phyloP scores from a whole-genome alignment of 805 yeast species.

The Schwanniomyces polymorphus region DNA sequence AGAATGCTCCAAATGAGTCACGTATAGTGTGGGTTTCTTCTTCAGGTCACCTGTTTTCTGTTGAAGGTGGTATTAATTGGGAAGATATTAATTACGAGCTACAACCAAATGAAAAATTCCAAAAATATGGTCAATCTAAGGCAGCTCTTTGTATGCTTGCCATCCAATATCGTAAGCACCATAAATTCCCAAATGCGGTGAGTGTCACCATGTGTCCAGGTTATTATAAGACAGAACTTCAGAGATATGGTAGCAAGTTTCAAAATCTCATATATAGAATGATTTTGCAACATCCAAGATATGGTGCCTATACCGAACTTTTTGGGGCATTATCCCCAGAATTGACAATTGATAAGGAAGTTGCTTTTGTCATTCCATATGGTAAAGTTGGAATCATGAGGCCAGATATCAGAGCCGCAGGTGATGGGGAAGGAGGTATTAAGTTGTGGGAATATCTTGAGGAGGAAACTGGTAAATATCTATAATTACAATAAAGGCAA shows the following conservation, averaged over 20 bases:
- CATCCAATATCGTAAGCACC: constrained; percentile 29
- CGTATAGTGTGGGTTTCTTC: constrained; percentile 50
- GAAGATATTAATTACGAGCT: constrained; percentile 28
- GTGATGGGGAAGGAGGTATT: constrained; percentile 30
- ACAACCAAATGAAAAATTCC: constrained; percentile 1
- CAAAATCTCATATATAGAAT: constrained; percentile 10
- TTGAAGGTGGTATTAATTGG: constrained; percentile 30
- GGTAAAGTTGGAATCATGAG: constrained; percentile 29
- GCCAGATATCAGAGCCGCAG: constrained; percentile 31
- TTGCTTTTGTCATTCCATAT: constrained; percentile 38
- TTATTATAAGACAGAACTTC: constrained; percentile 30
- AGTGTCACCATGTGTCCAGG: constrained; percentile 45
- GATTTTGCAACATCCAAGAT: constrained; percentile 18
- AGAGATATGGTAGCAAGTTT: constrained; percentile 16
- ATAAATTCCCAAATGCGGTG: constrained; percentile 29
- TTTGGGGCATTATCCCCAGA: constrained; percentile 43
- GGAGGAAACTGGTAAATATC: constrained; percentile 7
- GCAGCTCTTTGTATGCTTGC: constrained; percentile 36
- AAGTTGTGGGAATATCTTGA: constrained; percentile 38
- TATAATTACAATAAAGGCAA: too few relatives aligned
- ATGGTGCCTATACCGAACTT: constrained; percentile 48
- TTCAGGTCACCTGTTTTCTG: constrained; percentile 27
- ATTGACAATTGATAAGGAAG: constrained; percentile 28
- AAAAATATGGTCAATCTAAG: constrained; percentile 44
- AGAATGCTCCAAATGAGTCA: constrained; percentile 20